phyloP scores from a whole-genome alignment of 148 eudicot genomes.

The Fagopyrum homotropicum region DNA sequence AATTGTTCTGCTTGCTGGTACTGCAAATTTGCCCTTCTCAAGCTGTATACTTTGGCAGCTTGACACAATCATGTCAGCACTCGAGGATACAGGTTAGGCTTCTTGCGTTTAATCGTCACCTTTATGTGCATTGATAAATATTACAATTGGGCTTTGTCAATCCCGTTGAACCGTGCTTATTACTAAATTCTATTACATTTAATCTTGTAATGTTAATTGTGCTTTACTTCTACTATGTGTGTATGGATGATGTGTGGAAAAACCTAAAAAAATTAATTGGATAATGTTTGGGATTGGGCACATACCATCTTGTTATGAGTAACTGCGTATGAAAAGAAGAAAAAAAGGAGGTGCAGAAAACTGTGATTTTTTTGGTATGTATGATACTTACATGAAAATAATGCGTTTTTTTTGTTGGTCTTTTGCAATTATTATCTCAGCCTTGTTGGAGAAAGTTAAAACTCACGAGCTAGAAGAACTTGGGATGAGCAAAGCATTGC shows the following conservation, averaged over 20 bases:
- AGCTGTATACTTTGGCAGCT: neutral
- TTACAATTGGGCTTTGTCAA: neutral
- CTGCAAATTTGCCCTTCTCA: neutral
- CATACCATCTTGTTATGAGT: neutral
- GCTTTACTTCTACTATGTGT: neutral
- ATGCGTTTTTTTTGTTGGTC: neutral
- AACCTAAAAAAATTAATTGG: neutral
- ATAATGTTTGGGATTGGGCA: neutral
- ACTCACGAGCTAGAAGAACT: constrained; percentile 34
- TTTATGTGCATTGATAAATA: neutral
- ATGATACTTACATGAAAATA: neutral
- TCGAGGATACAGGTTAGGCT: neutral
- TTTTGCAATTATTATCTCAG: neutral
- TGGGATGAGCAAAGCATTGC: constrained; percentile 23
- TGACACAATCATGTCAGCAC: neutral
- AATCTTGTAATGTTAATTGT: neutral
- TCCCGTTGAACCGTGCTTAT: neutral
- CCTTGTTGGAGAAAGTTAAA: neutral
- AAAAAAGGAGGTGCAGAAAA: neutral
- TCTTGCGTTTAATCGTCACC: neutral
- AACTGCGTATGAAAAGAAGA: neutral
- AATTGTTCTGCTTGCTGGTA: constrained; percentile 3
- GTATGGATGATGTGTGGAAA: neutral
- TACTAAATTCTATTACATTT: neutral
- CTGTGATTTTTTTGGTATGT: neutral